phyloP scores from a whole-genome alignment of 768 basidiomycete genomes.

The Russula olivacea region DNA sequence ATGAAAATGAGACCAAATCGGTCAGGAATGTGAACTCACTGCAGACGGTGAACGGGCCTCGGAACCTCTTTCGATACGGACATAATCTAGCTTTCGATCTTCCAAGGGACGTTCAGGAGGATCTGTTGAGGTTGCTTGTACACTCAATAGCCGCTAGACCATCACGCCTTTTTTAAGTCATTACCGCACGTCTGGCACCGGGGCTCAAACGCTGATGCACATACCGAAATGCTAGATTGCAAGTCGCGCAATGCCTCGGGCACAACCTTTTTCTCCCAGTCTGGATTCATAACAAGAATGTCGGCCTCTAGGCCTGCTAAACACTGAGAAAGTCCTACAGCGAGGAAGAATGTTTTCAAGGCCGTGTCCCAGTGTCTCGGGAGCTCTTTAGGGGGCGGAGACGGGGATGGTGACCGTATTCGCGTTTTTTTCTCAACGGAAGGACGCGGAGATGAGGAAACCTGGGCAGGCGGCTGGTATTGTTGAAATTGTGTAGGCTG shows the following conservation, averaged over 20 bases:
- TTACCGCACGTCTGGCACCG: slow-evolving; percentile 13
- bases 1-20: background rate
- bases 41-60: slow-evolving; percentile 51
- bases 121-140: slow-evolving; percentile 30
- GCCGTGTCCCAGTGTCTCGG: slow-evolving; percentile 26
- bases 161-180: slow-evolving; percentile 13
- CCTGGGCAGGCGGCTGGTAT: slow-evolving; percentile 13
- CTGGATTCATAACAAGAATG: slow-evolving; percentile 30
- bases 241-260: slow-evolving; percentile 27
- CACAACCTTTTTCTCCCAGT: slow-evolving; percentile 27
- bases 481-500: slow-evolving; percentile 18
- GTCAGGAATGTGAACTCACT: slow-evolving; percentile 38
- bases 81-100: slow-evolving; percentile 63
- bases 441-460: background rate
- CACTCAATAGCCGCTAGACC: slow-evolving; percentile 15
- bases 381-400: slow-evolving; percentile 22
- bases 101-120: slow-evolving; percentile 40
- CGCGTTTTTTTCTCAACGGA: slow-evolving; percentile 11
- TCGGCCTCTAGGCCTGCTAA: slow-evolving; percentile 29
- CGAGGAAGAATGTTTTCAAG: slow-evolving; percentile 22
- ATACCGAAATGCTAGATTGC: slow-evolving; percentile 25
- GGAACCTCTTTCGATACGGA: slow-evolving; percentile 43
- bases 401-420: slow-evolving; percentile 15
- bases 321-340: slow-evolving; percentile 28
- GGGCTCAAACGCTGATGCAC: background rate